Evolutionary conservation across 2,329 filamentous ascomycete species (phyloP), one percentile per base, ranked within the genome.

Genomic region (Botrytis squamosa): DNA sequence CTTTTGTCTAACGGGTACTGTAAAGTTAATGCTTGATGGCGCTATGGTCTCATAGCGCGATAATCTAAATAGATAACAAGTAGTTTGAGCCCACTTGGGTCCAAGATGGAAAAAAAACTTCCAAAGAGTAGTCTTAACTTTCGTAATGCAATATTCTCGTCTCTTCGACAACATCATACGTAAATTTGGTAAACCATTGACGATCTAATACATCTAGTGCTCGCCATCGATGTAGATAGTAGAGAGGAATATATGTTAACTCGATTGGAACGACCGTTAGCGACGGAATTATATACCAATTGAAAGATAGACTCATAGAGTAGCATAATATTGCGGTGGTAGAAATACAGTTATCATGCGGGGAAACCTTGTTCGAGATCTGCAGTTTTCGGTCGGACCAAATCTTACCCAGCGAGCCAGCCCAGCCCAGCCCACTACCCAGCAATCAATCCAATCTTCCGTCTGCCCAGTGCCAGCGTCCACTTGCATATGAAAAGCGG

Each of bases 291-390:
- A 25, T 36, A 20, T 36, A 36, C 40, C 18, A 29, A 29, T 25
- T n/a, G 46, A n/a, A 25, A 44, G 25, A 25, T 20, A 29, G 29
- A 29, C 29, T 29, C 29, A 29, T 29, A 20, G 14, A 18, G n/a
- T 29, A n/a, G 64, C 10, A 38, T 52, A 20, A 66, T 33, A 66
- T 49, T 49, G 29, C 3, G 9, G 46, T 38, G n/a, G 40, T 65
- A 46, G 63, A 67, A 67, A 67, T 49, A 67, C 64, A 67, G 64
- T 67, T 67, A 38, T 36, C 70, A 66, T 67, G 62, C 49, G 70
- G 70, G 70, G 70, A 72, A 72, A 72, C 70, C 70, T 40, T 72
- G 70, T 63, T 49, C 38, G 20, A 66, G 60, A 44, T 72, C 70
- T 72, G 52, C 68, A 44, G 40, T 64, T 55, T 36, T 55, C 22